Conservation (phyloP, 2,329 filamentous ascomycete species). For the Fusarium beomiforme region DNA sequence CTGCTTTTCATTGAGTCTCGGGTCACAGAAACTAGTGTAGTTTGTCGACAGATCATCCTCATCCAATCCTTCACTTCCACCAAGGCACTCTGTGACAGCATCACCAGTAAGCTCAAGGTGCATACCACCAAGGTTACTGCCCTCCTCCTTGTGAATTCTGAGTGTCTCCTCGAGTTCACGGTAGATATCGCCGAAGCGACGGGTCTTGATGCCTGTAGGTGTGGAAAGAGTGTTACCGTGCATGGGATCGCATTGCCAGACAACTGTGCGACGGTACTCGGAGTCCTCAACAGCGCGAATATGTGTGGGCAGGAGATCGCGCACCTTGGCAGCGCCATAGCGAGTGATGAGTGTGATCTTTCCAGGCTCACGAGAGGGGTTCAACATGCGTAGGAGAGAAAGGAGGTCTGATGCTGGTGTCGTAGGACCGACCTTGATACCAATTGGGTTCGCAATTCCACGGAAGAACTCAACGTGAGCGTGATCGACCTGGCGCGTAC, state of each 20-base stretch:
- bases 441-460: slow-evolving; percentile 94
- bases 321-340: slow-evolving; percentile 84
- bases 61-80: slow-evolving; percentile 85
- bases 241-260: slow-evolving; percentile 99
- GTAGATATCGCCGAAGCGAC: slow-evolving; percentile 90
- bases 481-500: slow-evolving; percentile 91
- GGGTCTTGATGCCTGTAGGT: slow-evolving; percentile 85
- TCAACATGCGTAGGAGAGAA: slow-evolving; percentile 82
- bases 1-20: slow-evolving; percentile 96
- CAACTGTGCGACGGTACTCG: slow-evolving; percentile 72
- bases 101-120: slow-evolving; percentile 97
- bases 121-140: slow-evolving; percentile 90
- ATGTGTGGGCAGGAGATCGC: slow-evolving; percentile 79
- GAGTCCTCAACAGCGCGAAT: slow-evolving; percentile 89
- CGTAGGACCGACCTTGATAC: slow-evolving; percentile 92
- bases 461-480: slow-evolving; percentile 98
- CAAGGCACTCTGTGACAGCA: slow-evolving; percentile 94
- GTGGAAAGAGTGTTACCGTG: slow-evolving; percentile 83
- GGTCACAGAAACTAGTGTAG: slow-evolving; percentile 97
- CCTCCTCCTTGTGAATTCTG: slow-evolving; percentile 82
- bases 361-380: slow-evolving; percentile 82
- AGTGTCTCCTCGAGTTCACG: slow-evolving; percentile 86
- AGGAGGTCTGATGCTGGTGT: slow-evolving; percentile 82
- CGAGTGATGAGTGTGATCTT: slow-evolving; percentile 97
- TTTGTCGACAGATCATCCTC: slow-evolving; percentile 91